Conservation (phyloP, 495 filamentous ascomycete species). For the Tirmania nivea region DNA sequence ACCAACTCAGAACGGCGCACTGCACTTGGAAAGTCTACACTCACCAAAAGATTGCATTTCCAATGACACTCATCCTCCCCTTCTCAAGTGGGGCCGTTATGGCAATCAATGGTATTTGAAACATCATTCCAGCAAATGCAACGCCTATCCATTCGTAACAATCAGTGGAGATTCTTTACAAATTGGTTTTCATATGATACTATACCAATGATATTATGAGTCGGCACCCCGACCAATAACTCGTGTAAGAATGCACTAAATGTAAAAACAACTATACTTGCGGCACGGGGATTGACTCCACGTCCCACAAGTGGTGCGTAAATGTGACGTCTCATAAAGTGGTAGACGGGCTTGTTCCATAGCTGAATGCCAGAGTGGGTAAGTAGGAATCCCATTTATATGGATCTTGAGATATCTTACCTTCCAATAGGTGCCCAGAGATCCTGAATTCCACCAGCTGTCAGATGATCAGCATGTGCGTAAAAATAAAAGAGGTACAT, state of each 20-base stretch:
- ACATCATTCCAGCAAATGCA: conserved; percentile 80
- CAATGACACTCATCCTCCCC: conserved; percentile 50
- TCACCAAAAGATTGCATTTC: conserved; percentile 83
- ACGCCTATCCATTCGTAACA: conserved; percentile 33
- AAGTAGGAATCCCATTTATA: not conserved
- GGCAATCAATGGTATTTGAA: conserved; percentile 73
- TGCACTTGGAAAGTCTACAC: conserved; percentile 22
- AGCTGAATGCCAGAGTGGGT: conserved; percentile 25
- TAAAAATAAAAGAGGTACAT: not conserved
- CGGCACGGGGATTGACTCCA: conserved; percentile 44
- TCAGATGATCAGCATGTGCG: not conserved
- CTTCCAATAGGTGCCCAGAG: conserved; percentile 66
- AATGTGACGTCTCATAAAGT: conserved; percentile 86
- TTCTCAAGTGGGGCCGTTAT: conserved; percentile 58
- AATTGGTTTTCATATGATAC: not conserved
- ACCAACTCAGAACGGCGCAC: not conserved
- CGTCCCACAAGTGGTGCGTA: conserved; percentile 66
- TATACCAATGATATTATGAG: conserved; percentile 78
- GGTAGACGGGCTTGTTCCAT: conserved; percentile 94
- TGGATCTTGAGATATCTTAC: not conserved
- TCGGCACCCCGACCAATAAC: conserved; percentile 79
- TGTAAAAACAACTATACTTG: conserved; percentile 60
- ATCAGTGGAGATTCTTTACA: conserved; percentile 7
- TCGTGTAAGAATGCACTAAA: conserved; percentile 80
- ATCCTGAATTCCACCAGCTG: conserved; percentile 80